Evolutionary conservation across 2,329 filamentous ascomycete species (phyloP).

Genomic region (Pseudopyricularia javanii): DNA sequence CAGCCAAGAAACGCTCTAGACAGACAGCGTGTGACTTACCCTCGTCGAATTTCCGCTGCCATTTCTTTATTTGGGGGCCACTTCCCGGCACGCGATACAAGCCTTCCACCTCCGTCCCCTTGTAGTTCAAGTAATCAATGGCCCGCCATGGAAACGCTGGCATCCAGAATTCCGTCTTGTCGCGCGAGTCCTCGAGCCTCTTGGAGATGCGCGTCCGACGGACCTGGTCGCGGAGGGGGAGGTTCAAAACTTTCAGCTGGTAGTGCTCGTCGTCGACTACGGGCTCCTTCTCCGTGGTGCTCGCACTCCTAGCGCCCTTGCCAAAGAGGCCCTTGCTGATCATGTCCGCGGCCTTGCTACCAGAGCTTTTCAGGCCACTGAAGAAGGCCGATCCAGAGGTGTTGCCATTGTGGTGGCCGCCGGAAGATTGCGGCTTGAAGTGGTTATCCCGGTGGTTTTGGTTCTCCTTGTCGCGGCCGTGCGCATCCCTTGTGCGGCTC

Average conservation of each 20-base stretch:
- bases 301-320: constrained; percentile 62
- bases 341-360: constrained; percentile 65
- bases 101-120: constrained; percentile 85
- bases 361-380: constrained; percentile 60
- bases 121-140: constrained; percentile 93
- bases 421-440: constrained; percentile 35
- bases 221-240: constrained; percentile 78
- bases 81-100: constrained; percentile 88
- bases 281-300: constrained; percentile 51
- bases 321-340: constrained; percentile 75
- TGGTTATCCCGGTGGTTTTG: constrained; percentile 27
- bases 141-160: constrained; percentile 89
- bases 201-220: constrained; percentile 86
- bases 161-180: constrained; percentile 99
- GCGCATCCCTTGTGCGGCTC: constrained; percentile 28
- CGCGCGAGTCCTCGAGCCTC: constrained; percentile 71
- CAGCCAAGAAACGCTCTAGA: background rate
- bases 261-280: constrained; percentile 73
- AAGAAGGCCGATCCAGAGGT: constrained; percentile 46
- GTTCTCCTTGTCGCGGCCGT: constrained; percentile 9
- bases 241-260: constrained; percentile 71
- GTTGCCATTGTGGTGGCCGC: constrained; percentile 43
- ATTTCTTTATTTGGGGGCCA: constrained; percentile 81
- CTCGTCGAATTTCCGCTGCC: constrained; percentile 83
- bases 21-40: constrained; percentile 31